Percentiles rank a stretch among this genome's conserved stretches.
Evolutionary conservation across 2,329 filamentous ascomycete genomes (phyloP).

Genomic region (Tolypocladium ovalisporum): DNA sequence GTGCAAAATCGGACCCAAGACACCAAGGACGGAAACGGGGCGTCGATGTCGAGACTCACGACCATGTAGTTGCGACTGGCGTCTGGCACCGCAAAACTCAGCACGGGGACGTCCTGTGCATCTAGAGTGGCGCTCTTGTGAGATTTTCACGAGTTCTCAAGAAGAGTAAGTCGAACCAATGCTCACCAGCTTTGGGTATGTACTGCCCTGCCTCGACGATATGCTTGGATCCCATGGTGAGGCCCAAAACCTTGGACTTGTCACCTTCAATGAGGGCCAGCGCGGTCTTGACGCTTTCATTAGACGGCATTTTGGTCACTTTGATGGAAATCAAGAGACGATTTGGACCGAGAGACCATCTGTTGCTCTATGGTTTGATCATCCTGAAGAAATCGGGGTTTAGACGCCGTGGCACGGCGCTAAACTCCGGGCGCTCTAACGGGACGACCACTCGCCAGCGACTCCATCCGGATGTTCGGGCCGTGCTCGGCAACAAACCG

Average conservation of each 20-base stretch:
- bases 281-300: background rate
- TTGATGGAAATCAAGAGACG: background rate
- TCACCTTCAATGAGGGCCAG: slow-evolving; percentile 5
- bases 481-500: background rate
- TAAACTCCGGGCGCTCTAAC: background rate
- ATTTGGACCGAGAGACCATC: too few species aligned
- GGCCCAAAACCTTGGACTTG: slow-evolving; percentile 7
- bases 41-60: slow-evolving; percentile 33
- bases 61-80: slow-evolving; percentile 23
- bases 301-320: slow-evolving; percentile 1
- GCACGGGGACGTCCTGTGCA: slow-evolving; percentile 2
- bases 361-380: background rate
- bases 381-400: background rate
- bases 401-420: background rate
- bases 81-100: slow-evolving; percentile 4
- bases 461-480: background rate
- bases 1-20: slow-evolving; percentile 35
- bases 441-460: background rate
- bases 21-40: slow-evolving; percentile 28
- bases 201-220: slow-evolving; percentile 6
- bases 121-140: background rate
- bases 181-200: slow-evolving; percentile 7
- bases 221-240: slow-evolving; percentile 4
- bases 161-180: background rate
- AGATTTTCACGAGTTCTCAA: background rate